A percentile compares a stretch with the other conserved stretches of the same genome.
Evolutionary conservation across 495 filamentous ascomycete genomes (phyloP).

Genomic region (Penicillium canescens): DNA sequence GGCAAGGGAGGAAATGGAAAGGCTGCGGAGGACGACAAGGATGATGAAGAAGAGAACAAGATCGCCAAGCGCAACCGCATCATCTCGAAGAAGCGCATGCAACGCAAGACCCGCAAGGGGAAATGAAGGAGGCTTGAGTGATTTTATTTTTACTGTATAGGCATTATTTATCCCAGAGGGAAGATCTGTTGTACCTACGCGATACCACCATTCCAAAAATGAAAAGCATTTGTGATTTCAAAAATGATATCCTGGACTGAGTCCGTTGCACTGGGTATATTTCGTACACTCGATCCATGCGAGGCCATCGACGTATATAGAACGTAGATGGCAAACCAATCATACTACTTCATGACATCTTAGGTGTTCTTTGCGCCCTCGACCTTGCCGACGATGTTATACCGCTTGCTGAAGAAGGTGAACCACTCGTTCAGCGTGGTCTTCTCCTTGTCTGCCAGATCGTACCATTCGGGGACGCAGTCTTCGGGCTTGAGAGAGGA

Average conservation of each 20-base stretch:
- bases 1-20: slow-evolving; percentile 10
- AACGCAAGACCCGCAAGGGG: slow-evolving; percentile 52
- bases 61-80: slow-evolving; percentile 62
- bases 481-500: slow-evolving; percentile 88
- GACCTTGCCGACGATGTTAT: slow-evolving; percentile 87
- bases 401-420: slow-evolving; percentile 93
- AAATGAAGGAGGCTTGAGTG: slow-evolving; percentile 32
- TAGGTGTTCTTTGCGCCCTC: slow-evolving; percentile 44
- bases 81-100: slow-evolving; percentile 67
- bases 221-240: slow-evolving; percentile 26
- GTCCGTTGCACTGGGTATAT: slow-evolving; percentile 8
- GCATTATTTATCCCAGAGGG: slow-evolving; percentile 4
- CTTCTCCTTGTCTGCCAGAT: slow-evolving; percentile 86
- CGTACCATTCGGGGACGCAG: slow-evolving; percentile 79
- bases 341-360: slow-evolving; percentile 2
- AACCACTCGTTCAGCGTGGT: slow-evolving; percentile 84
- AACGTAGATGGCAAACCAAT: too few relatives aligned
- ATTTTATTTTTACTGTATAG: slow-evolving; percentile 16
- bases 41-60: slow-evolving; percentile 51
- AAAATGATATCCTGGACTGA: not conserved
- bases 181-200: slow-evolving; percentile 11
- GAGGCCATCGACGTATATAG: too few relatives aligned
- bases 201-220: slow-evolving; percentile 20
- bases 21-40: slow-evolving; percentile 23
- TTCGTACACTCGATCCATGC: not conserved